These are phyloP conservation scores for Apocynum venetum DNA, from an alignment of 257 asterid species.

Conservation along the genomic window DNA sequence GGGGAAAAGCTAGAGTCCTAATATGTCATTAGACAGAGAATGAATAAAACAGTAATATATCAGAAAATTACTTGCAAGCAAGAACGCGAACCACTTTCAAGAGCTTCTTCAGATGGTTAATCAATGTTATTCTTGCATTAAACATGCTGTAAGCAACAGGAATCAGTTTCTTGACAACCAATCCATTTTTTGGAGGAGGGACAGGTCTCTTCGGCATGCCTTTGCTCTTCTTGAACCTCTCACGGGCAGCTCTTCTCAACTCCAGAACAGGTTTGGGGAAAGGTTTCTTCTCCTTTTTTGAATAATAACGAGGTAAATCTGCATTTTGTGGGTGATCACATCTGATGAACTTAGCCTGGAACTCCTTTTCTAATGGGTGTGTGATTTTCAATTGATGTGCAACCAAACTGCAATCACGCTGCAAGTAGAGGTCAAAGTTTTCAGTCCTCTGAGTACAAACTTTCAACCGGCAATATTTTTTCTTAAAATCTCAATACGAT, in stretches of 20 bases:
- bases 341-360: conserved; percentile 32
- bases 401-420: conserved; percentile 42
- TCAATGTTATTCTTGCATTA: conserved; percentile 63
- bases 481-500: not conserved
- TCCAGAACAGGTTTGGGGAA: conserved; percentile 89
- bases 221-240: conserved; percentile 65
- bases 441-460: not conserved
- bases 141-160: conserved; percentile 72
- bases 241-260: conserved; percentile 83
- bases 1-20: not conserved
- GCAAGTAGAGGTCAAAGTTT: conserved; percentile 22
- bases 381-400: conserved; percentile 31
- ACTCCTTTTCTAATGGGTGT: conserved; percentile 28
- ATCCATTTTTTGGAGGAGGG: conserved; percentile 86
- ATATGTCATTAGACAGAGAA: not conserved
- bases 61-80: conserved; percentile 80
- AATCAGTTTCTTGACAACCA: conserved; percentile 64
- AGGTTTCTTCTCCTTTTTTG: conserved; percentile 87
- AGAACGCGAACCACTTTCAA: conserved; percentile 76
- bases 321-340: conserved; percentile 79
- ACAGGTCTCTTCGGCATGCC: conserved; percentile 48
- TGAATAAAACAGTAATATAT: conserved; percentile 11
- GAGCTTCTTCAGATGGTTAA: conserved; percentile 86
- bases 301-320: conserved; percentile 83
- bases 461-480: not conserved